Percentiles rank a stretch among this genome's conserved stretches.
Evolutionary conservation across 164 flowering plant genomes (phyloP).

Genomic region (Nymphaea thermarum): DNA sequence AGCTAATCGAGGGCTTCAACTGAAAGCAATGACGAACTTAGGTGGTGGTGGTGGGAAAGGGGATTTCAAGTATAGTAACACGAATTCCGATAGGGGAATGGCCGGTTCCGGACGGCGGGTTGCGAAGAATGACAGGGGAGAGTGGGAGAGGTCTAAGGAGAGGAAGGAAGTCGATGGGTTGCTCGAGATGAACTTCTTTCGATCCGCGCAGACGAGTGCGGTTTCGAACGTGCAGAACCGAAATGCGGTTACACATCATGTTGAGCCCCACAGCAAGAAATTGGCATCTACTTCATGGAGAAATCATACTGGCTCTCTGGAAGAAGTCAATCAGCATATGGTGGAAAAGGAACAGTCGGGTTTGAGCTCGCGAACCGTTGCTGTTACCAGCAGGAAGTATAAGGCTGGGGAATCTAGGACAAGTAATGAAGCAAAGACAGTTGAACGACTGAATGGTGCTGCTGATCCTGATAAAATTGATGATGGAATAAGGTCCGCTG

Average conservation of each 20-base stretch:
- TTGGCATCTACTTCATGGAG: conserved; percentile 5
- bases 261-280: neutral
- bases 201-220: neutral
- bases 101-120: conserved; percentile 17
- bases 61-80: conserved; percentile 15
- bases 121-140: conserved; percentile 9
- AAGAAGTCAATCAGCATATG: conserved; percentile 6
- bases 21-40: neutral
- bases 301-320: conserved; percentile 19
- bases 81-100: conserved; percentile 11
- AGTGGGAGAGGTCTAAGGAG: conserved; percentile 16
- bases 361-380: conserved; percentile 2
- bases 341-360: conserved; percentile 3
- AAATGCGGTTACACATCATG: neutral
- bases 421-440: neutral
- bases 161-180: conserved; percentile 7
- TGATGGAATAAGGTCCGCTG: conserved; percentile 24
- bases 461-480: conserved; percentile 16
- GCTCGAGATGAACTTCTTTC: neutral
- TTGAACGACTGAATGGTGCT: conserved; percentile 23
- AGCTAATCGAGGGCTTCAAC: neutral
- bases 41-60: neutral
- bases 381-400: neutral
- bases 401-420: neutral
- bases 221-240: neutral